Base-by-base conservation (phyloP, 345 rosid genomes). In the Gossypium turneri region DNA sequence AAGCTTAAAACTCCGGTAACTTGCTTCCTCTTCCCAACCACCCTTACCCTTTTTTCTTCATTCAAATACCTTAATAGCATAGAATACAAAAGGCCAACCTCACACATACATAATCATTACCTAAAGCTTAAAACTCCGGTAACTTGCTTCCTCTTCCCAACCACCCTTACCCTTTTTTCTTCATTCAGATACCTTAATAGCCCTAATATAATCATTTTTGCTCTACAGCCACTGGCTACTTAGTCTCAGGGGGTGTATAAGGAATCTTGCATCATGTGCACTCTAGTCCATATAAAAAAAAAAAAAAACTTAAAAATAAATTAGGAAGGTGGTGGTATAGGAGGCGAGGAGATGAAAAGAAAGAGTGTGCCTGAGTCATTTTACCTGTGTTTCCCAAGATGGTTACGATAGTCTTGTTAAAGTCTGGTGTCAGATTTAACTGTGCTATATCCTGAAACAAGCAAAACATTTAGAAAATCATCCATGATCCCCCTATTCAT, bases 371-470 rank as follows among this genome's bases (percentile, higher is more conserved):
- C 29, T 3, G 11, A 56, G 27, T 43, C 27, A 47, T 57, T 75
- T 66, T 88, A 94, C 98, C 94, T 56, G 94, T 89, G 82, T 89
- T 94, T 41, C 97, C 98, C 82, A 88, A 44, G 66, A 94, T 76
- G 60, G 90, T 87, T 79, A 94, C 64, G 59, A 76, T 60, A 73
- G 90, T 88, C 82, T 76, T 87, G 89, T 92, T 87, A 17, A 81
- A 81, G 78, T 84, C 85, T 24, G 88, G 83, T 41, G 93, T 87
- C 81, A 94, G 81, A 85, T 85, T 85, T 84, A 90, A 79, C 82
- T 86, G 90, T 87, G 82, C 74, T 45, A 78, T 72, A 74, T 80
- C 70, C 90, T 87, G 89, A 74, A 81, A 79, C 44, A 76, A 17
- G 72, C 12, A 75, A 75, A 56, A 16, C 19, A 64, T 50, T 24